A percentile compares a stretch with the other conserved stretches of the same genome.
Evolutionary conservation across 1,139 yeast genomes (phyloP).

Genomic region (Zygoascus meyerae): DNA sequence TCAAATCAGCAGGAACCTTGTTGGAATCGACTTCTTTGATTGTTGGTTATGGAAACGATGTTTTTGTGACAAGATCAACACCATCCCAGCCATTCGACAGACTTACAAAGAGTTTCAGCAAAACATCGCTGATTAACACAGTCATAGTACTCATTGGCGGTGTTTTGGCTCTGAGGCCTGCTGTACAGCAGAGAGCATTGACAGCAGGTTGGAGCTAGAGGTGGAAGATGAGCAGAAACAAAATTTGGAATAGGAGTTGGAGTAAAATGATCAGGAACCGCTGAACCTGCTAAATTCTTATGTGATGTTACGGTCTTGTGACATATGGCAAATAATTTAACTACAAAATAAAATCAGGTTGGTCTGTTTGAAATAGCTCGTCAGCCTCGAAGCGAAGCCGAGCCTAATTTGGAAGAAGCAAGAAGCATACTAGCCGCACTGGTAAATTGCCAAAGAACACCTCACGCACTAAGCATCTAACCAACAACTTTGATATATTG

Average conservation of each 20-base stretch:
- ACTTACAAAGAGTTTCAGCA: conserved; percentile 62
- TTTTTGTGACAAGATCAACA: conserved; percentile 69
- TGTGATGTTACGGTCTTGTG: too few species aligned
- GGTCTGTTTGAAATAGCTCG: too few species aligned
- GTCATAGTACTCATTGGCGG: conserved; percentile 47
- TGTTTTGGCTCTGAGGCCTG: conserved; percentile 49
- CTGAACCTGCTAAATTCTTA: too few species aligned
- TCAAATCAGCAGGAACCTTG: conserved; percentile 56
- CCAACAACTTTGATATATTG: neutral
- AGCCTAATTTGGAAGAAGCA: too few species aligned
- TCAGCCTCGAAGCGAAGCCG: too few species aligned
- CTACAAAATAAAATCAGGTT: too few species aligned
- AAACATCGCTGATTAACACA: conserved; percentile 56
- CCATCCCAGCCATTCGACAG: conserved; percentile 86
- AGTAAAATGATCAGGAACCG: too few species aligned
- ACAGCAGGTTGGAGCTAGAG: conserved; percentile 22
- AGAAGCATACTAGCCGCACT: too few species aligned
- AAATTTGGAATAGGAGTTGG: conserved; percentile 20
- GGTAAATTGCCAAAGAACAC: too few species aligned
- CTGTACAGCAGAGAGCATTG: conserved; percentile 43
- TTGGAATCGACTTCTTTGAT: conserved; percentile 78
- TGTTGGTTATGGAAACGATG: conserved; percentile 58
- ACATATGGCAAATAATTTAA: too few species aligned
- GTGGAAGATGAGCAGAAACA: too few species aligned
- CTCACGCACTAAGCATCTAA: too few species aligned